Evolutionary conservation across 305 asterid species (phyloP).

Genomic region (Fraxinus angustifolia): DNA sequence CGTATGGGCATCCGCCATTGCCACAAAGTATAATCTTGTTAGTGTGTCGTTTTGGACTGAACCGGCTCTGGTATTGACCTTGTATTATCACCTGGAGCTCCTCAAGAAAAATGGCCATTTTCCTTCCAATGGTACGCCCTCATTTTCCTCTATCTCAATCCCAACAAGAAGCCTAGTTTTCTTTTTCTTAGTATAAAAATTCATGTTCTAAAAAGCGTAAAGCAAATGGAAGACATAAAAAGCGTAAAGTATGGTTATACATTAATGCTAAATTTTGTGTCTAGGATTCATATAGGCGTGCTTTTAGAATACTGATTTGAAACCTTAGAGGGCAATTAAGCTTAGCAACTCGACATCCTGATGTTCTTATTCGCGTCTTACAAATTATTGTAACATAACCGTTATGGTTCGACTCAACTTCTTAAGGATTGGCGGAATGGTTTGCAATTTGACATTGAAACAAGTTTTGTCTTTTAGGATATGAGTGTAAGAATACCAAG

Average conservation of each 20-base stretch:
- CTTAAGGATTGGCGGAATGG: neutral
- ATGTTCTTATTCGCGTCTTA: neutral
- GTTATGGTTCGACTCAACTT: neutral
- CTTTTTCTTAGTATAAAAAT: neutral
- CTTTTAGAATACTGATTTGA: neutral
- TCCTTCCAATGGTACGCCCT: slow-evolving; percentile 35
- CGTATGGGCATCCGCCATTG: slow-evolving; percentile 55
- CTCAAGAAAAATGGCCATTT: slow-evolving; percentile 57
- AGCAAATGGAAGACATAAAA: no score
- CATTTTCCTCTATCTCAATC: neutral
- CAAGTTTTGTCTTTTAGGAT: neutral
- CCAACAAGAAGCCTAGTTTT: neutral
- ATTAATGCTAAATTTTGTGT: neutral
- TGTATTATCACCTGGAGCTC: slow-evolving; percentile 65
- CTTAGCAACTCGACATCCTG: neutral
- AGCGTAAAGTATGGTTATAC: neutral
- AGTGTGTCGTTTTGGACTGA: slow-evolving; percentile 73
- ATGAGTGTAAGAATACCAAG: neutral
- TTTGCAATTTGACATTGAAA: neutral
- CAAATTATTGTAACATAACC: neutral
- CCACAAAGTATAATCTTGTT: slow-evolving; percentile 45
- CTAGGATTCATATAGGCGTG: neutral
- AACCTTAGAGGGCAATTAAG: neutral
- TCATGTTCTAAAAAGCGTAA: neutral
- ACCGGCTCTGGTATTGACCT: slow-evolving; percentile 55